Conservation (phyloP, 1,284 basidiomycete species). For the Cryptococcus sp. region DNA sequence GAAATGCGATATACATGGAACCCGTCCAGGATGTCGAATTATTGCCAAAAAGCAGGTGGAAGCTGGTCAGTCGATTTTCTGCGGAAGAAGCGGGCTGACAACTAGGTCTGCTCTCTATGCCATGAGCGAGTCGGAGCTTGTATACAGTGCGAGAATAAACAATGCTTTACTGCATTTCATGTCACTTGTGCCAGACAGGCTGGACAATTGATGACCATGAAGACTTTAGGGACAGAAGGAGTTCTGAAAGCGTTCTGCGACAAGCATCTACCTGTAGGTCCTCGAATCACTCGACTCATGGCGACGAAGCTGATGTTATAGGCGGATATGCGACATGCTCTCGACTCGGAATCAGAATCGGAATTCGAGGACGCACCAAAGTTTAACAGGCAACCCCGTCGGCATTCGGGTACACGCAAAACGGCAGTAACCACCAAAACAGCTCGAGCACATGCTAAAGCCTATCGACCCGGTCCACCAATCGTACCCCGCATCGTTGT, state of each 20-base stretch:
- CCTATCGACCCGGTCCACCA: slow-evolving; percentile 54
- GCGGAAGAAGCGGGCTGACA: neutral
- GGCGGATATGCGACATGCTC: slow-evolving; percentile 10
- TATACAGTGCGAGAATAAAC: slow-evolving; percentile 90
- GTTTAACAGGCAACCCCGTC: slow-evolving; percentile 1
- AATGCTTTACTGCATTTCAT: slow-evolving; percentile 92
- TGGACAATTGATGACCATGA: slow-evolving; percentile 80
- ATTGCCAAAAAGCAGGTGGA: slow-evolving; percentile 90
- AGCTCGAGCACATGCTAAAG: slow-evolving; percentile 54
- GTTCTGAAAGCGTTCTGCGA: slow-evolving; percentile 75
- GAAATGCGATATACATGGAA: slow-evolving; percentile 97
- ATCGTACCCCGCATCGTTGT: slow-evolving; percentile 54
- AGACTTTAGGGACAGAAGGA: slow-evolving; percentile 55
- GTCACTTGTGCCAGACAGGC: slow-evolving; percentile 87
- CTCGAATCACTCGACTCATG: neutral
- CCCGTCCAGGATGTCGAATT: slow-evolving; percentile 86
- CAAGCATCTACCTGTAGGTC: slow-evolving; percentile 76
- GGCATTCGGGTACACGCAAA: slow-evolving; percentile 5
- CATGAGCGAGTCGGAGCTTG: slow-evolving; percentile 80
- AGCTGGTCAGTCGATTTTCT: slow-evolving; percentile 60
- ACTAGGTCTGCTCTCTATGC: slow-evolving; percentile 81
- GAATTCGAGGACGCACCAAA: slow-evolving; percentile 39
- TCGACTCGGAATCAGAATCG: slow-evolving; percentile 29
- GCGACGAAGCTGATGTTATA: slow-evolving; percentile 30
- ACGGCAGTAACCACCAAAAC: slow-evolving; percentile 48